Base-by-base conservation (phyloP, 257 asterid species). In the Solanum clarkiae region DNA sequence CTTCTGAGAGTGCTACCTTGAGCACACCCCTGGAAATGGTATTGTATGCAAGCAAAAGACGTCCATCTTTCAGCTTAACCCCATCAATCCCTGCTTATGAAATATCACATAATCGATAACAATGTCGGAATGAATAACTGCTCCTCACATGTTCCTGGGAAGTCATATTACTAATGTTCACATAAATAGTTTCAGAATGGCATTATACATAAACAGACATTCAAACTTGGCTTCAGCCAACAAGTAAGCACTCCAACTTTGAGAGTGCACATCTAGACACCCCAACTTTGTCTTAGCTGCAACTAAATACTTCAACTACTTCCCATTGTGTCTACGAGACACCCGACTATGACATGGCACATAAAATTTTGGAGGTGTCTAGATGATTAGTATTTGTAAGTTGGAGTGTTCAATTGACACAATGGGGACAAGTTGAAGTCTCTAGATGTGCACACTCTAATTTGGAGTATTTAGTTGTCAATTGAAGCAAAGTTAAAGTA, bases 21-120 rank as follows among this genome's bases (percentile, higher is more conserved):
- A 97, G 98, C 40, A 92, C 89, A 70, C 93, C 98, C 86, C 98
- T 95, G 20, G 98, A 95, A 82, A 87, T 57, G 53, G 98, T 97
- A 80, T 95, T 97, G 87, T 95, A 97, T 0, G 95, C 98, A 86
- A 95, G 89, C 87, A 95, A 91, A 32, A 97, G 88, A 44, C 96
- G 91, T 4, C 97, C 98, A 80, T 95, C 98, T 47, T 32, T 87
- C 90, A 95, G 91, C 93, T 94, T 95, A 49, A 92, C 98, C 32
- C 99, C 99, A 88, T 97, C 99, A 18, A 97, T 94, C 81, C 99
- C 98, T 96, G 74, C 74, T 26, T 87, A 79, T 20, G 55, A 68
- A 54, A 20, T 40, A 69, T 36, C 36, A 84, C 8, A 68, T 5
- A 18, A 49, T 24, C 10, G 3, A 13, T 20, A 60, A 60, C 85